Evolutionary conservation across 371 early-diverging fungal species (phyloP), one percentile per base, ranked within the genome.

Genomic region (Mucor mucedo): DNA sequence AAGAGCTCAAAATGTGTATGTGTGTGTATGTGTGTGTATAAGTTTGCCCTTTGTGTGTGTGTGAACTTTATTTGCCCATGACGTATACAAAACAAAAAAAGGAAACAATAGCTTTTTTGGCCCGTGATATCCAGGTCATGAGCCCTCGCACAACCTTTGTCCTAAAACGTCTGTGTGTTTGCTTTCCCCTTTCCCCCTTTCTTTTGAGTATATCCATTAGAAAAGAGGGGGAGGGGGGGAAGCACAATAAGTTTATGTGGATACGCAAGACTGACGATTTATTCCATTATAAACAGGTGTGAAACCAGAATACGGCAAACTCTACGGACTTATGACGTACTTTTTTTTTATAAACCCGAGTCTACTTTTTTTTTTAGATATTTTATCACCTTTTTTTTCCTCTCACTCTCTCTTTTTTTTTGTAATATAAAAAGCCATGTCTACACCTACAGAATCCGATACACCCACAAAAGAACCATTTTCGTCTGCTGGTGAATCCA

Each of bases 381-480:
- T n/a, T n/a, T 35, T 6, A 8, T 35, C 35, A 8, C 32, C 33
- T 11, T 32, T 38, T 42, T 40, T 52, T 52, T 52, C 29, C 39
- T 53, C 41, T 28, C 44, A 27, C 21, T 21, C 21, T 47, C 32
- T 52, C 29, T 39, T 62, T 55, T 39, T 9, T 11, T 27, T 21
- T 21, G 21, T 21, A 21, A 21, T 21, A 21, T 21, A 21, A 21
- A 21, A 21, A 55, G 10, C 21, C 40, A 54, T 45, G 39, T 13
- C 35, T 27, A 30, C 14, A 13, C 28, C 21, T 14, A 9, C 53
- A 47, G 39, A 58, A 7, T 54, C 65, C 28, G 40, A 62, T 9
- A 62, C 58, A 16, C 70, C 61, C 11, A 70, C 70, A 14, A 65
- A 65, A 50, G 62, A 70, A 0, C 70, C 70, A 0, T 70, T 62